phyloP scores from a whole-genome alignment of 176 grass and related monocot genomes.

The Microstegium vimineum region DNA sequence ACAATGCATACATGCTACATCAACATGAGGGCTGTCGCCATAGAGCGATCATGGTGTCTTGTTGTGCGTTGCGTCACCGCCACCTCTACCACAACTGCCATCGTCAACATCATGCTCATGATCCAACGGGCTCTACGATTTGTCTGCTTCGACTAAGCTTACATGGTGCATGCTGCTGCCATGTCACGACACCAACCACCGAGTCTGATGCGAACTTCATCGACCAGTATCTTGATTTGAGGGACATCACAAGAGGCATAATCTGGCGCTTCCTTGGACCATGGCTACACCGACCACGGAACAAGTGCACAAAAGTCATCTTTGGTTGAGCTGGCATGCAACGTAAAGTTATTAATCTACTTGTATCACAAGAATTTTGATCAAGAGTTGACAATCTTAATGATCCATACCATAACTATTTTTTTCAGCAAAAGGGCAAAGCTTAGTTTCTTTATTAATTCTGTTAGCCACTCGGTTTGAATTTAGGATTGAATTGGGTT shows the following conservation, averaged over 20 bases:
- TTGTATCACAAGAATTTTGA: conserved; percentile 25
- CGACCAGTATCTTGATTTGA: conserved; percentile 18
- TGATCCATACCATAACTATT: conserved; percentile 1
- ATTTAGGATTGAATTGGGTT: conserved; percentile 3
- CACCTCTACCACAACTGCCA: neutral
- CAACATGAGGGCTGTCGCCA: conserved; percentile 18
- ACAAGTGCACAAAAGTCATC: conserved; percentile 17
- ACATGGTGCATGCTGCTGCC: conserved; percentile 30
- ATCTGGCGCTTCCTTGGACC: neutral
- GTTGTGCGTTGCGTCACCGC: neutral
- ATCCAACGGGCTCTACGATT: conserved; percentile 14
- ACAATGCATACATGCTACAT: conserved; percentile 39
- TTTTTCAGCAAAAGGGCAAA: conserved; percentile 11
- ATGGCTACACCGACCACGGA: conserved; percentile 33
- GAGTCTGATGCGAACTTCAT: conserved; percentile 12
- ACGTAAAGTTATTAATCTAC: conserved; percentile 45
- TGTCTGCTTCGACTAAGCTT: conserved; percentile 32
- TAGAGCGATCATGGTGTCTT: conserved; percentile 15
- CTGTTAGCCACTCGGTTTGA: neutral
- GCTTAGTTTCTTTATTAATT: neutral
- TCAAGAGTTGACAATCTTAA: conserved; percentile 16
- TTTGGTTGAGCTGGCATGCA: conserved; percentile 39
- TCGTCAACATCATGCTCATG: conserved; percentile 18
- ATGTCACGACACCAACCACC: conserved; percentile 11
- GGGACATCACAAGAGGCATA: conserved; percentile 2